These are phyloP conservation scores for Fragilaria radians DNA, from an alignment of 108 stramenopile genomes.

Conservation along the genomic window DNA sequence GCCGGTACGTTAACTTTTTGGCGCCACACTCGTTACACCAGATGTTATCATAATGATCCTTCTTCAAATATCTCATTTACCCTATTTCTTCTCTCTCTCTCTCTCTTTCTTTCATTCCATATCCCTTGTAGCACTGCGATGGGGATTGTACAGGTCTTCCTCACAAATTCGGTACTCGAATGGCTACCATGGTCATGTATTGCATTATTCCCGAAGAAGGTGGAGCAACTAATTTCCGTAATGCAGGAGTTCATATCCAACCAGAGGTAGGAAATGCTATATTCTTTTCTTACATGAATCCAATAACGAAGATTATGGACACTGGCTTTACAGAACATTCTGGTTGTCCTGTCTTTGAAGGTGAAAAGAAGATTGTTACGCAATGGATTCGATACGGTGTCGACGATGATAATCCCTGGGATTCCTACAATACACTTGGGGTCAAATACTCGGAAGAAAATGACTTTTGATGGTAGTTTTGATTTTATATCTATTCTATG, in stretches of 20 bases:
- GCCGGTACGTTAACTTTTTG: constrained; percentile 13
- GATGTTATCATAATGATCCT: background rate
- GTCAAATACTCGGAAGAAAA: constrained; percentile 9
- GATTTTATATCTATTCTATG: too few species aligned
- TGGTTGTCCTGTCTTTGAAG: constrained; percentile 90
- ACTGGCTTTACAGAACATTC: constrained; percentile 78
- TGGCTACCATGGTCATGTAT: constrained; percentile 95
- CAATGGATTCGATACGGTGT: constrained; percentile 95
- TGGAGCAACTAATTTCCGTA: constrained; percentile 89
- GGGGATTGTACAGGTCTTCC: constrained; percentile 55
- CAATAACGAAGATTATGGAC: constrained; percentile 60
- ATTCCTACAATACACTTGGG: constrained; percentile 64
- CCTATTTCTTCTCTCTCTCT: background rate
- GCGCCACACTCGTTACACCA: background rate
- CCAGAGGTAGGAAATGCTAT: constrained; percentile 68
- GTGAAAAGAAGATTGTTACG: constrained; percentile 94
- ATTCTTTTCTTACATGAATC: constrained; percentile 88
- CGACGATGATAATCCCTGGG: constrained; percentile 77
- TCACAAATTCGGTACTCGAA: constrained; percentile 68
- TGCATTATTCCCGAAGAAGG: constrained; percentile 75
- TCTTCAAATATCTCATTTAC: background rate
- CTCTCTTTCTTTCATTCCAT: too few species aligned
- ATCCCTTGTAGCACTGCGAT: constrained; percentile 5
- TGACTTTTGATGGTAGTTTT: background rate
- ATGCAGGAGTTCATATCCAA: constrained; percentile 72